A percentile compares a stretch with the other conserved stretches of the same genome.
phyloP scores from a whole-genome alignment of 108 stramenopile species.

The Schizochytrium sp. region DNA sequence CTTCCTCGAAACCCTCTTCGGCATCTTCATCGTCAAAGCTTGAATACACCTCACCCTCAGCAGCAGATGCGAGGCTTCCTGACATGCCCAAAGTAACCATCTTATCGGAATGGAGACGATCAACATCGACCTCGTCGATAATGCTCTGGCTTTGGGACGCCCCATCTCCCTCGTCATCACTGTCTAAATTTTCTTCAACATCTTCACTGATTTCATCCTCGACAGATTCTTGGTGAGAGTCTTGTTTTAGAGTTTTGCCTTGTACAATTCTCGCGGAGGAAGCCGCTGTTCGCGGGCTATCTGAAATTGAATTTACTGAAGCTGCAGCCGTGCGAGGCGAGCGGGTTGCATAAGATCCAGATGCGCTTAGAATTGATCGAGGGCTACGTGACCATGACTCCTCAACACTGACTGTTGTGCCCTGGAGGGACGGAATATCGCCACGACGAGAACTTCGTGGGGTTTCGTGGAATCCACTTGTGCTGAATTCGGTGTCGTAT shows the following conservation, averaged over 20 bases:
- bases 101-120: background rate
- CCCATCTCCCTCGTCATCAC: constrained; percentile 19
- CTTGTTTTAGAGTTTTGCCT: background rate
- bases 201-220: constrained; percentile 43
- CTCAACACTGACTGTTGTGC: too few relatives aligned
- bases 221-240: background rate
- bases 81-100: background rate
- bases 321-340: too few relatives aligned
- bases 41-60: constrained; percentile 19
- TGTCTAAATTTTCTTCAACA: background rate
- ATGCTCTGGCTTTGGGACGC: background rate
- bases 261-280: too few relatives aligned
- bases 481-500: constrained; percentile 22
- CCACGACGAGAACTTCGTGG: background rate
- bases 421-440: too few relatives aligned
- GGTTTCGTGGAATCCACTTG: background rate
- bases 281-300: too few relatives aligned
- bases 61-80: background rate
- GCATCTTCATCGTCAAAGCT: constrained; percentile 35
- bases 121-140: background rate
- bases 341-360: too few relatives aligned
- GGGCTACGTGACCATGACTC: too few relatives aligned
- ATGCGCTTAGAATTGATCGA: too few relatives aligned
- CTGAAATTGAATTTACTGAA: too few relatives aligned
- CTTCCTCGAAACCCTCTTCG: background rate